Base-by-base conservation (phyloP, 2,329 filamentous ascomycete species). In the Calonectria leucothoes region DNA sequence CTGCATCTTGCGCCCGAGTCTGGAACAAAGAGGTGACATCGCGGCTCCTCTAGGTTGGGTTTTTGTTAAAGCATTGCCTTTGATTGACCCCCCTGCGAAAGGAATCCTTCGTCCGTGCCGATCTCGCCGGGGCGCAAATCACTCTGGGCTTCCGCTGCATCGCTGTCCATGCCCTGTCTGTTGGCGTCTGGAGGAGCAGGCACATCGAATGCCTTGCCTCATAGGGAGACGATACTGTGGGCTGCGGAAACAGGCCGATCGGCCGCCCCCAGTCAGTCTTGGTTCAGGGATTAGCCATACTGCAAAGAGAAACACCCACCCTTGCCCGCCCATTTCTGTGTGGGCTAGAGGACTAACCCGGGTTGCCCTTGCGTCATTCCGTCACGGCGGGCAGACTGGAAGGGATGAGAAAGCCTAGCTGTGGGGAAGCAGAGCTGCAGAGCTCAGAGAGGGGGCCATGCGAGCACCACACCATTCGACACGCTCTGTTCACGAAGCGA, bases 341-440 rank as follows among this genome's bases (percentile, higher is more conserved):
- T 12, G 15, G 31, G 17, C 29, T 33, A 52, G 59, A 68, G 59
- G 48, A 49, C 42, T 49, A 69, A 31, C 73, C 74, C 33, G 68
- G 74, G 71, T 65, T 72, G 66, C 72, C 79, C 77, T 80, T 79
- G 79, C 79, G 76, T 79, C 77, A 80, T 77, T 72, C 59, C 57
- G 65, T 71, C 33, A 52, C 55, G 52, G 48, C 39, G 75, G 78
- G 77, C 78, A 76, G 74, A 80, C 68, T 75, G 39, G 69, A 64
- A 65, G 66, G 66, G 75, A 73, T 48, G 61, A 78, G 74, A 80
- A 80, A 78, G 79, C 79, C 79, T 79, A 72, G 76, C 48, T 77
- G 79, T 81, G 79, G 79, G 74, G 79, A 75, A 75, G 55, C 33
- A 59, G n/a, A 59, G 55, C 31, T 59, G 42, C 20, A 7, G 59